Conservation (phyloP, 2,329 filamentous ascomycete species). For the Colletotrichum sp. region DNA sequence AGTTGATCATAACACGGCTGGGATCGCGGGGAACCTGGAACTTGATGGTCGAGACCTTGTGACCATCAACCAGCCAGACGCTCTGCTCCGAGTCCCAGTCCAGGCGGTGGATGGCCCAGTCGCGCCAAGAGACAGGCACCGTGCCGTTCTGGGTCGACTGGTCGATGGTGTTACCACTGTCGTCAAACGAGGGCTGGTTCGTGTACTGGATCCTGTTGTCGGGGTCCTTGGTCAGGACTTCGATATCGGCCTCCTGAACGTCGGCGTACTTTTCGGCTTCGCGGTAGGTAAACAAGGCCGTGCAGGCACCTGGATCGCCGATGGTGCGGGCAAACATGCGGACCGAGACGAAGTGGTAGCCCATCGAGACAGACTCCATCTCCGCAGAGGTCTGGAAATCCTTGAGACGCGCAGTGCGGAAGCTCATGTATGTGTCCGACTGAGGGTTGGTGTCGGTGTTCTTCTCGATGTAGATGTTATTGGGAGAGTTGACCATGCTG, state of each 20-base stretch:
- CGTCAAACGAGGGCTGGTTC: conserved; percentile 61
- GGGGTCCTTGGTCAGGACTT: conserved; percentile 55
- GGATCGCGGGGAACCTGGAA: conserved; percentile 61
- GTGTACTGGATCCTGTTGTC: conserved; percentile 57
- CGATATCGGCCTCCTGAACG: conserved; percentile 58
- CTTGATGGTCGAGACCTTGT: conserved; percentile 54
- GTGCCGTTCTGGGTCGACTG: conserved; percentile 53
- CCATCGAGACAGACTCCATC: conserved; percentile 43
- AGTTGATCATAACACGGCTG: conserved; percentile 60
- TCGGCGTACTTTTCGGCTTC: conserved; percentile 36
- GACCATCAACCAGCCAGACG: conserved; percentile 61
- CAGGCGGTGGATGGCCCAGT: conserved; percentile 64
- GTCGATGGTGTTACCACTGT: conserved; percentile 46
- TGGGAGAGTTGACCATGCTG: conserved; percentile 45
- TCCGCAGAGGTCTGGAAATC: conserved; percentile 54
- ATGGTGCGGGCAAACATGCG: conserved; percentile 57
- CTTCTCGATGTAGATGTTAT: conserved; percentile 51
- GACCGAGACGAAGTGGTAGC: conserved; percentile 47
- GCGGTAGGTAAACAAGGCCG: conserved; percentile 59
- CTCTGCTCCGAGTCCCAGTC: conserved; percentile 62
- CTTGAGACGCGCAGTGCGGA: conserved; percentile 49
- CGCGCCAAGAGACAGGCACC: conserved; percentile 53
- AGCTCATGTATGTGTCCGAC: conserved; percentile 50
- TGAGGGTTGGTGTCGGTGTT: conserved; percentile 36
- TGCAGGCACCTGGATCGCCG: conserved; percentile 53